phyloP scores from a whole-genome alignment of 225 moss, liverwort and hornwort genomes.

The Neckera pumila region DNA sequence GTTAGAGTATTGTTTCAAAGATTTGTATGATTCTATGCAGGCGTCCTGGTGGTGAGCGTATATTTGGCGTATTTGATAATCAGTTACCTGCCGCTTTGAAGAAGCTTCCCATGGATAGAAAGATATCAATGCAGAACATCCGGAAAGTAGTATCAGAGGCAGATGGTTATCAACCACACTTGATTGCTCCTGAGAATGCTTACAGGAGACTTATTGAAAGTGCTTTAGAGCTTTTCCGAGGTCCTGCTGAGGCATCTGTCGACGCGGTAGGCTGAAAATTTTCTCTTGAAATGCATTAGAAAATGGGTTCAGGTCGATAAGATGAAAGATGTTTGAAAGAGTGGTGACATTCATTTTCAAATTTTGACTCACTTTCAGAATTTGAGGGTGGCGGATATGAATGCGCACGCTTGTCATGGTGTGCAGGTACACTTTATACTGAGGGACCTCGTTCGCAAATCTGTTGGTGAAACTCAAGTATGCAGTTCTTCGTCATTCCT shows the following conservation, averaged over 20 bases:
- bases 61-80: conserved; percentile 75
- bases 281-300: neutral
- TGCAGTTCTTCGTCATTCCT: neutral
- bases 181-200: conserved; percentile 87
- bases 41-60: conserved; percentile 83
- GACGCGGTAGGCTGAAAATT: conserved; percentile 36
- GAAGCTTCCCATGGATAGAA: conserved; percentile 69
- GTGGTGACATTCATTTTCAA: neutral
- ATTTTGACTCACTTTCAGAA: neutral
- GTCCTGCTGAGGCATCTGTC: conserved; percentile 76
- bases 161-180: conserved; percentile 88
- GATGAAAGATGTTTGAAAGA: neutral
- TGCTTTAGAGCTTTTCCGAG: conserved; percentile 72
- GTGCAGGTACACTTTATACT: conserved; percentile 78
- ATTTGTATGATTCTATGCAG: neutral
- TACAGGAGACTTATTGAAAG: conserved; percentile 78
- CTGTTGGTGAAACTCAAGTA: conserved; percentile 63
- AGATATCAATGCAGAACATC: conserved; percentile 88
- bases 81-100: conserved; percentile 83
- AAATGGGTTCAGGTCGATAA: neutral
- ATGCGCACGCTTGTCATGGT: neutral
- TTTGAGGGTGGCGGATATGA: neutral
- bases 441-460: conserved; percentile 73
- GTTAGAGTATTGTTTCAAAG: neutral
- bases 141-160: conserved; percentile 86